Percentiles rank a stretch among this genome's conserved stretches.
phyloP scores from a whole-genome alignment of 148 eudicot species.

The Rheum nobile region DNA sequence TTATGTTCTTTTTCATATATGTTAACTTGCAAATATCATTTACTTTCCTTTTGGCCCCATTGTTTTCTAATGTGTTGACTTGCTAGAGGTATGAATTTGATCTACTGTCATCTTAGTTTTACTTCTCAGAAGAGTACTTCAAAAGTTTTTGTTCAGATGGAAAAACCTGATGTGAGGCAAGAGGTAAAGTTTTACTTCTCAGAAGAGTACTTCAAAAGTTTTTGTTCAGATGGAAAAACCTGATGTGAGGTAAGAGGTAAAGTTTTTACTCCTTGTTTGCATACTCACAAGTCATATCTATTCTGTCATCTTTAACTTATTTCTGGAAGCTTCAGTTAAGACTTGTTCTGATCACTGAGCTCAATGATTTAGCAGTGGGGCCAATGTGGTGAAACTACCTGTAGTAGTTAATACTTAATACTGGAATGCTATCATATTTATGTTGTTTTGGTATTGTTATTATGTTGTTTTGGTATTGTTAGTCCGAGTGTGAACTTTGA shows the following conservation, averaged over 20 bases:
- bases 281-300: neutral
- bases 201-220: slow-evolving; percentile 56
- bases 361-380: neutral
- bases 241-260: slow-evolving; percentile 86
- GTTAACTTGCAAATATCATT: slow-evolving; percentile 74
- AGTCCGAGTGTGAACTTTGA: neutral
- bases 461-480: neutral
- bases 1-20: slow-evolving; percentile 73
- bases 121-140: slow-evolving; percentile 20
- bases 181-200: no score
- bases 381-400: neutral
- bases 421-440: neutral
- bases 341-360: neutral
- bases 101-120: neutral
- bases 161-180: no score
- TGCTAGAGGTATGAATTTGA: slow-evolving; percentile 57
- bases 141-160: no score
- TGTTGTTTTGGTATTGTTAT: neutral
- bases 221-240: slow-evolving; percentile 65
- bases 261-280: neutral
- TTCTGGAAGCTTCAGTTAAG: neutral
- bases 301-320: neutral
- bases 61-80: slow-evolving; percentile 54
- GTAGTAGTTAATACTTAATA: neutral
- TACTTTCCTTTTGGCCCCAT: slow-evolving; percentile 67